Evolutionary conservation across 805 yeast genomes (phyloP), one percentile per base, ranked within the genome.

Genomic region (Saccharomyces mikatae): DNA sequence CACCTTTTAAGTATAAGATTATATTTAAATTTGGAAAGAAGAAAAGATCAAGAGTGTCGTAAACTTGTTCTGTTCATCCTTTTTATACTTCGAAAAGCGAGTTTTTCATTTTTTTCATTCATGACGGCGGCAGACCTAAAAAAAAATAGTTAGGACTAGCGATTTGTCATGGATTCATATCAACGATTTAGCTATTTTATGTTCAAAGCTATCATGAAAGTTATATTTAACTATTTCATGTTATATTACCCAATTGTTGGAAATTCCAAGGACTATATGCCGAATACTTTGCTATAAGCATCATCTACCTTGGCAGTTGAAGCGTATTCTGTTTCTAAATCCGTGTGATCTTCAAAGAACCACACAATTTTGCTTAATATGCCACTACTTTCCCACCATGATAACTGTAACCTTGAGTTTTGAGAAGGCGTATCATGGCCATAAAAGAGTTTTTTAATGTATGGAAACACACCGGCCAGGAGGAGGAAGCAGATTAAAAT

Each of bases 341-440:
- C 54, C n/a, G 55, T 47, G 52, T 53, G 51, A 31, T 65, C 65
- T 28, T 56, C 54, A 46, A 60, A 56, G 28, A 54, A 54, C 66
- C 68, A 67, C 13, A 52, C 58, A 6, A 65, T 21, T 48, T 57
- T 55, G 48, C 62, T 63, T 27, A 56, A 32, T 6, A 60, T 21
- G n/a, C 52, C 41, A 47, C 47, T 58, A 31, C 53, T 58, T 46
- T 60, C 67, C 68, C 67, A 65, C 68, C 69, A 64, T 9, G 57
- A 52, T 6, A 54, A 44, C 13, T 53, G 50, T 26, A 50, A 28
- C 8, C 32, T 41, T 36, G 44, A 30, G 49, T 46, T 52, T 49
- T 14, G 27, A 10, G 31, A 46, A 48, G 36, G 48, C 10, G 48
- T 14, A 46, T 10, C 50, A 30, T 24, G 22, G 22, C 8, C 11